A percentile compares a stretch with the other conserved stretches of the same genome.
Evolutionary conservation across 441 rosid species (phyloP).

Genomic region (Francoa sonchifolia): DNA sequence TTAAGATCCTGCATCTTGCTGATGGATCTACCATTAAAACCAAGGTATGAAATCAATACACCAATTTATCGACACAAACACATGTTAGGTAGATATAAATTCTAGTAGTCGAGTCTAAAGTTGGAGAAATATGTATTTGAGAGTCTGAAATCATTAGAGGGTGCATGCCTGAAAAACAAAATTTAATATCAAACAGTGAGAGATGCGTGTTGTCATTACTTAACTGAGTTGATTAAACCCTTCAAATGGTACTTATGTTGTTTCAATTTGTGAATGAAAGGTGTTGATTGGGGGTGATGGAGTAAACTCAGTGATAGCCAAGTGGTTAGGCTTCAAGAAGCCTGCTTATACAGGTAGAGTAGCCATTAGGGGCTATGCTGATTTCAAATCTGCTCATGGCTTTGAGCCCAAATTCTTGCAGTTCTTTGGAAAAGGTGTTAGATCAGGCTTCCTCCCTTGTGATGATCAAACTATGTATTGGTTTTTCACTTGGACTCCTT

Average conservation of each 20-base stretch:
- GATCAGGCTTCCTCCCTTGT: slow-evolving; percentile 49
- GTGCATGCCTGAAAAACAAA: too few relatives aligned
- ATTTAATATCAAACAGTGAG: too few relatives aligned
- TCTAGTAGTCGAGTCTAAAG: too few relatives aligned
- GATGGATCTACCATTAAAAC: slow-evolving; percentile 53
- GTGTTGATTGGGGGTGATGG: slow-evolving; percentile 74
- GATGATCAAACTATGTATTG: slow-evolving; percentile 42
- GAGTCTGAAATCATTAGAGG: too few relatives aligned
- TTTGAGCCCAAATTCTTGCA: slow-evolving; percentile 25
- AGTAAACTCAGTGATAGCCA: slow-evolving; percentile 53
- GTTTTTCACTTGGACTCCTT: slow-evolving; percentile 44
- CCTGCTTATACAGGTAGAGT: slow-evolving; percentile 28
- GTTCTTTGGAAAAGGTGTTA: slow-evolving; percentile 39
- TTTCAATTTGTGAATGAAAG: slow-evolving; percentile 14
- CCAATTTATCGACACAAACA: too few relatives aligned
- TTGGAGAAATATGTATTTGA: too few relatives aligned
- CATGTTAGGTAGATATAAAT: too few relatives aligned
- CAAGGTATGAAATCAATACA: slow-evolving; percentile 32
- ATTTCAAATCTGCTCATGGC: slow-evolving; percentile 32
- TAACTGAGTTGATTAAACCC: too few relatives aligned
- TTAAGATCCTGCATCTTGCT: slow-evolving; percentile 43
- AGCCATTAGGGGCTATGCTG: slow-evolving; percentile 36
- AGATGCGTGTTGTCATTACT: too few relatives aligned
- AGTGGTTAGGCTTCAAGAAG: slow-evolving; percentile 50
- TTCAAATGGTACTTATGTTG: too few relatives aligned